These are phyloP conservation scores for Penicillium sp. DNA, from an alignment of 2,329 filamentous ascomycete genomes.

Conservation along the genomic window DNA sequence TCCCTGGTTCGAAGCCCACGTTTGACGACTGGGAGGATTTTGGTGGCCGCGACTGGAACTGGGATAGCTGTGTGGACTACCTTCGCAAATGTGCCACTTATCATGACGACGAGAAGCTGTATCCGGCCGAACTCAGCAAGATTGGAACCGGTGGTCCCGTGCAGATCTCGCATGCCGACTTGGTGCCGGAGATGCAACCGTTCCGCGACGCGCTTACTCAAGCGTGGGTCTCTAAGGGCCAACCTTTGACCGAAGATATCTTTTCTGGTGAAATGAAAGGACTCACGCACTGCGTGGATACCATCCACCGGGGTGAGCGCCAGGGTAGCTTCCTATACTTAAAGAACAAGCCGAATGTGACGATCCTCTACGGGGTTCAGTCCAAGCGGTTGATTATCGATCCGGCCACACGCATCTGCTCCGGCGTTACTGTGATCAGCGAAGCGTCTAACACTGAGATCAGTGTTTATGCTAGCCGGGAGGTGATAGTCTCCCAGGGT, in stretches of 20 bases:
- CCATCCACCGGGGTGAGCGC: conserved; percentile 59
- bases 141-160: conserved; percentile 57
- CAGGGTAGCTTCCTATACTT: conserved; percentile 55
- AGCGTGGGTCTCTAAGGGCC: conserved; percentile 57
- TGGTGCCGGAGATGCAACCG: too few species aligned
- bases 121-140: conserved; percentile 50
- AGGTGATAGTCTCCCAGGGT: conserved; percentile 53
- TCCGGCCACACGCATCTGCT: conserved; percentile 38
- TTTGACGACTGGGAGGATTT: conserved; percentile 55
- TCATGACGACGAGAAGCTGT: conserved; percentile 55
- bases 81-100: conserved; percentile 59
- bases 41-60: conserved; percentile 56
- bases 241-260: conserved; percentile 55
- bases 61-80: conserved; percentile 53
- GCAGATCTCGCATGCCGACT: conserved; percentile 48
- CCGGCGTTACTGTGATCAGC: conserved; percentile 52
- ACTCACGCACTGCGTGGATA: conserved; percentile 55
- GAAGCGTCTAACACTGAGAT: conserved; percentile 41
- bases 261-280: conserved; percentile 58
- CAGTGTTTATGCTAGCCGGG: conserved; percentile 50
- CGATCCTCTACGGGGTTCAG: conserved; percentile 49
- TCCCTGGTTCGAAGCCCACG: conserved; percentile 58
- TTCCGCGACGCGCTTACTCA: conserved; percentile 39
- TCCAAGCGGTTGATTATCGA: conserved; percentile 60
- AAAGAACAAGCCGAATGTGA: conserved; percentile 57